phyloP scores from a whole-genome alignment of 139 green algal species.

The Asterochloris sp. region DNA sequence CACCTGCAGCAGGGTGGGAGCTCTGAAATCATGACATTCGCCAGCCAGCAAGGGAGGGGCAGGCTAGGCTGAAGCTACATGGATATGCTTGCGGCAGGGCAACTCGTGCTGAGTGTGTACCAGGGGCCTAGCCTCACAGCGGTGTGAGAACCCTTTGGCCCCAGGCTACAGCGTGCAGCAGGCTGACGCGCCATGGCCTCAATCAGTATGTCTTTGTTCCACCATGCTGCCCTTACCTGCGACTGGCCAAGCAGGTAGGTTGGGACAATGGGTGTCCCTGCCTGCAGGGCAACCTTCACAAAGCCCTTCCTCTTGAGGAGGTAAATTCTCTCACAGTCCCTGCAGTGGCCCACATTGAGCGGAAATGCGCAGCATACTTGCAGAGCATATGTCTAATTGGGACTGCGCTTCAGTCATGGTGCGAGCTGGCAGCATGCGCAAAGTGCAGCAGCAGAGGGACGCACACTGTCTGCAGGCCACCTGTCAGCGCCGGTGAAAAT shows the following conservation, averaged over 20 bases:
- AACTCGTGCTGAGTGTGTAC: no score
- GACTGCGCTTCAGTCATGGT: neutral
- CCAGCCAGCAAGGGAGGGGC: no score
- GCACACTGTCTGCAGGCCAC: neutral
- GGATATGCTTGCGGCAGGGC: no score
- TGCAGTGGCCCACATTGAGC: neutral
- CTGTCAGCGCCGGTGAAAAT: slow-evolving; percentile 20
- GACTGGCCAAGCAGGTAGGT: slow-evolving; percentile 23
- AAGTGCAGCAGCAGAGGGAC: neutral
- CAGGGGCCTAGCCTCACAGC: no score
- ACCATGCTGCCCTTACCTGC: neutral
- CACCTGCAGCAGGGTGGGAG: no score
- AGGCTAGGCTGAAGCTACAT: no score
- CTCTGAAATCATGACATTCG: no score
- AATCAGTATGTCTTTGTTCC: no score
- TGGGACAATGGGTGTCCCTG: slow-evolving; percentile 16
- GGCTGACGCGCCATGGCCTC: no score
- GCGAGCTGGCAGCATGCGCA: neutral
- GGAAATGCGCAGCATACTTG: no score
- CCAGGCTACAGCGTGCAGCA: no score
- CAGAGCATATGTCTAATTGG: neutral
- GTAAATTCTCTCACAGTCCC: slow-evolving; percentile 15
- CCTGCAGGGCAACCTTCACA: slow-evolving; percentile 23
- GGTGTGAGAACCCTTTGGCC: no score
- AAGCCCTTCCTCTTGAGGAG: slow-evolving; percentile 17